Base-by-base conservation (phyloP, 768 basidiomycete genomes). In the Psilocybe cubensis region DNA sequence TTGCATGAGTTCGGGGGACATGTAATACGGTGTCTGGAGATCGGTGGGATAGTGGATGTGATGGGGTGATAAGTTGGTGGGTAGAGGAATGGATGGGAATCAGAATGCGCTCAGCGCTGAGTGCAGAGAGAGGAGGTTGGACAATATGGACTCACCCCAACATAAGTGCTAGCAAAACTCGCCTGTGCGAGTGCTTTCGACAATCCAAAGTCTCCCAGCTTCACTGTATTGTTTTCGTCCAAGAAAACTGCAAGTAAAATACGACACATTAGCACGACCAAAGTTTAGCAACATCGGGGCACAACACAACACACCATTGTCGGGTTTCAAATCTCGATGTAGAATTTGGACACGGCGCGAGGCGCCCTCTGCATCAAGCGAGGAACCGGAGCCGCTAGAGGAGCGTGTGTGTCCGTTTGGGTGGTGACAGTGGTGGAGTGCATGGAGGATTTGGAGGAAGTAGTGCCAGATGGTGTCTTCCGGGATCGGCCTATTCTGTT, bases 1-100 rank as follows among this genome's bases (percentile, higher is more conserved):
- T 76, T 92, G 93, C 85, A 98, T 94, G 29, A 98, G 82, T 72
- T 98, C 96, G 0, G 97, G 97, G 1, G 95, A 97, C 97, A 99
- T 98, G 77, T 99, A 98, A 70, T 98, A 96, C 3, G 96, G 97
- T 3, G 97, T 99, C 95, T 98, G 65, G 20, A 45, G 33, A 46
- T 21, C n/a, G 2, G 20, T 21, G 31, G 20, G 54, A 58, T 27
- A 27, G 44, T 20, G 45, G 23, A 18, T 35, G 35, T 40, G 46
- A 45, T n/a, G 28, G 23, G 2, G 4, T n/a, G 23, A 10, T 14
- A 24, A 21, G 40, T 20, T 10, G 18, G 11, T 23, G 24, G 11
- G 35, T 12, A 3, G 11, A 7, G 5, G 14, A 3, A 3, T n/a
- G 35, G 14, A 6, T 12, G 35, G 11, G n/a, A 38, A n/a, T n/a